Percentiles rank a stretch among this genome's conserved stretches.
phyloP scores from a whole-genome alignment of 345 rosid genomes.

The Kandelia obovata region DNA sequence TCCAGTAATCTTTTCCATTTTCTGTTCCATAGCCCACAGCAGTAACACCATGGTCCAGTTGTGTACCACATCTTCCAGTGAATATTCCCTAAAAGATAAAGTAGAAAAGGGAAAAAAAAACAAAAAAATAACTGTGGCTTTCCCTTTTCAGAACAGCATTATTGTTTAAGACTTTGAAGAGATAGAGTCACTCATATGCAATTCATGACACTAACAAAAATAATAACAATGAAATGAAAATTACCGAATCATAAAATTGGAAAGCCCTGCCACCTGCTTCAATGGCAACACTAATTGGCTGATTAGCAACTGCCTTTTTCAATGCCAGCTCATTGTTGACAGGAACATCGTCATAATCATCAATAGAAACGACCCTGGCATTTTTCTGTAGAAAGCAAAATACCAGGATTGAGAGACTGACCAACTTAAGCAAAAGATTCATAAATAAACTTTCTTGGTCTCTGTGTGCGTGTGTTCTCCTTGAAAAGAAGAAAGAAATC shows the following conservation, averaged over 20 bases:
- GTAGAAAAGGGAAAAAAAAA: neutral
- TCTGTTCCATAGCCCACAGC: constrained; percentile 93
- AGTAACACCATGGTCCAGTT: constrained; percentile 82
- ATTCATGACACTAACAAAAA: neutral
- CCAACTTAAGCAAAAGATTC: neutral
- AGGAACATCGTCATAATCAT: constrained; percentile 76
- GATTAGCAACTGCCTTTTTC: constrained; percentile 74
- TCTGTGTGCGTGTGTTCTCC: neutral
- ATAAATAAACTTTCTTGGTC: neutral
- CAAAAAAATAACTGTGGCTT: too few relatives aligned
- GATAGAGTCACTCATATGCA: too few relatives aligned
- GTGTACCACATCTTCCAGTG: constrained; percentile 66
- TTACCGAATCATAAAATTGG: constrained; percentile 77
- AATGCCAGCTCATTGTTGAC: constrained; percentile 52
- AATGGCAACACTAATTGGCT: constrained; percentile 79
- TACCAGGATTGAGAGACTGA: neutral
- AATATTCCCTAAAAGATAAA: constrained; percentile 57
- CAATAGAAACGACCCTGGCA: constrained; percentile 71
- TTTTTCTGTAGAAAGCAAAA: constrained; percentile 51
- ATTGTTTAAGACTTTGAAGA: too few relatives aligned
- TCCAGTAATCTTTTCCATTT: constrained; percentile 71
- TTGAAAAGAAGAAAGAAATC: constrained; percentile 15
- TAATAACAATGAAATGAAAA: neutral
- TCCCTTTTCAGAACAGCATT: too few relatives aligned
- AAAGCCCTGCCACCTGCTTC: constrained; percentile 83